These are phyloP conservation scores for Phragmites australis DNA, from an alignment of 176 grass and related monocot genomes.

Conservation along the genomic window DNA sequence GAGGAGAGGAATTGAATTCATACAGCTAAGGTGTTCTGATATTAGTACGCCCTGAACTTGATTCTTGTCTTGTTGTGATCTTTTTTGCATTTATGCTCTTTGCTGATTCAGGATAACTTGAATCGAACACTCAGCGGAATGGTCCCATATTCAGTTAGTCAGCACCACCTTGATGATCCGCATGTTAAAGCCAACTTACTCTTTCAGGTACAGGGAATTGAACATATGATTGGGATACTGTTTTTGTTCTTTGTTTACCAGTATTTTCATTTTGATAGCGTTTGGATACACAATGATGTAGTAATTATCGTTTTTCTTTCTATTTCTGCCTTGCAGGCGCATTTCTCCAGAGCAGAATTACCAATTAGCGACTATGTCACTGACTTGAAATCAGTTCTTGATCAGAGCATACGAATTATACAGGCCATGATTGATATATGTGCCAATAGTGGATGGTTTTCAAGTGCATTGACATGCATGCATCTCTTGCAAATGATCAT, in stretches of 20 bases:
- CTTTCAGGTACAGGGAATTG: constrained; percentile 69
- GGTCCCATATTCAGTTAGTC: constrained; percentile 71
- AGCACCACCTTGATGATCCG: constrained; percentile 86
- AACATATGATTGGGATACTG: constrained; percentile 22
- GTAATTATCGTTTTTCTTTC: constrained; percentile 11
- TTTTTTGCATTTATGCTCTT: constrained; percentile 38
- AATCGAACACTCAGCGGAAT: constrained; percentile 81
- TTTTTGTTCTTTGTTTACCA: neutral
- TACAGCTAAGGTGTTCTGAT: constrained; percentile 4
- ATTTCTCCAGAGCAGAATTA: constrained; percentile 88
- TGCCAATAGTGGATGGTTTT: constrained; percentile 98
- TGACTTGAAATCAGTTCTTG: constrained; percentile 98
- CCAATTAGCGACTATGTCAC: constrained; percentile 86
- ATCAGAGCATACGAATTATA: constrained; percentile 97
- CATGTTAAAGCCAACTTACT: constrained; percentile 99
- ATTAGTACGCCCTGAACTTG: constrained; percentile 23
- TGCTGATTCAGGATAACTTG: constrained; percentile 71
- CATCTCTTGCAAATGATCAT: constrained; percentile 97
- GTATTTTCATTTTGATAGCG: constrained; percentile 11
- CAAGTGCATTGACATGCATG: constrained; percentile 90
- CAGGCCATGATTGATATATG: constrained; percentile 98
- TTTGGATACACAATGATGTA: constrained; percentile 15
- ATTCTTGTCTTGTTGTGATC: constrained; percentile 14
- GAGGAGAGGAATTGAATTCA: neutral
- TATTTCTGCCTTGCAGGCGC: constrained; percentile 67